Conservation (phyloP, 2,329 filamentous ascomycete species). For the Ophiosphaerella herpotricha region DNA sequence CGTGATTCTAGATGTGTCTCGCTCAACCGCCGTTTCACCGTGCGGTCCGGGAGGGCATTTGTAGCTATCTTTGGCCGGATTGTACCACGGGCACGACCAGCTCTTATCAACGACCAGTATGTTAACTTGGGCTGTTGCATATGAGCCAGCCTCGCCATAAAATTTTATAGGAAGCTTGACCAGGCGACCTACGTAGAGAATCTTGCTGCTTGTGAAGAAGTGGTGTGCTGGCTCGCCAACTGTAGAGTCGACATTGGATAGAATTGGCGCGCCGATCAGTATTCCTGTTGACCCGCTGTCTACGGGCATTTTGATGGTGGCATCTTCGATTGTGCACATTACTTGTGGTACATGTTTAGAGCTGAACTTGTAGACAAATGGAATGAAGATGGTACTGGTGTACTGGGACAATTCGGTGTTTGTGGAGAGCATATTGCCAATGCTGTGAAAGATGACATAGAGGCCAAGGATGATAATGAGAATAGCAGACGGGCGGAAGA, state of each 20-base stretch:
- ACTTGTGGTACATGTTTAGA: constrained; percentile 32
- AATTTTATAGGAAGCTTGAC: constrained; percentile 36
- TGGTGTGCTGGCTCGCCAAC: constrained; percentile 35
- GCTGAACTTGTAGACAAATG: constrained; percentile 35
- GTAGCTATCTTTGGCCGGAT: constrained; percentile 32
- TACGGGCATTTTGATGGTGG: constrained; percentile 37
- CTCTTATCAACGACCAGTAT: constrained; percentile 41
- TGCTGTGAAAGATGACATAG: constrained; percentile 7
- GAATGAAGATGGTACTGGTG: constrained; percentile 37
- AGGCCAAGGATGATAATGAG: constrained; percentile 9
- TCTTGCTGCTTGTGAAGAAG: constrained; percentile 42
- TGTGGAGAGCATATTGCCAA: constrained; percentile 14
- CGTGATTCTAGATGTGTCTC: constrained; percentile 36
- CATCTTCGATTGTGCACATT: constrained; percentile 31
- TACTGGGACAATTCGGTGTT: constrained; percentile 16
- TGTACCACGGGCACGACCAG: constrained; percentile 41
- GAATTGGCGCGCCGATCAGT: constrained; percentile 38
- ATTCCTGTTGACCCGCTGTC: constrained; percentile 44
- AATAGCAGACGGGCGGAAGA: constrained; percentile 16
- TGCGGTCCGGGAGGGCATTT: constrained; percentile 36
- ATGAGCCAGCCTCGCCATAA: constrained; percentile 20
- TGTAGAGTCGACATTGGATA: constrained; percentile 28
- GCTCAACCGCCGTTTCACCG: constrained; percentile 25
- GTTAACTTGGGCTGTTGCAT: constrained; percentile 32
- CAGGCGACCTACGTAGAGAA: constrained; percentile 39